Evolutionary conservation across 495 filamentous ascomycete genomes (phyloP).

Genomic region (Astrothelium macrocarpum): DNA sequence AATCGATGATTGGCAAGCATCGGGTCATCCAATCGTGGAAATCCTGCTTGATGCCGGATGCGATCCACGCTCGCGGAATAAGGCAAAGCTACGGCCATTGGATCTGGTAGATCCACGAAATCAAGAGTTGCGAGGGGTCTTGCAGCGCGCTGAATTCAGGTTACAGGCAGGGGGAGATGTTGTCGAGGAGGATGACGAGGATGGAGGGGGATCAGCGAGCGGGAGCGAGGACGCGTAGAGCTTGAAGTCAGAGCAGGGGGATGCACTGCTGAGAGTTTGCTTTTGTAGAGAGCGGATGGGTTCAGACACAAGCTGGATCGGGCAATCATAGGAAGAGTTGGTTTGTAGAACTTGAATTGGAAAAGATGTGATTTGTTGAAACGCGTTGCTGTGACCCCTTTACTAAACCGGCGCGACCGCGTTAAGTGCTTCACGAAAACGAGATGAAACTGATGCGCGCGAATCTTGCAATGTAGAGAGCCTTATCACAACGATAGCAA

Average conservation of each 20-base stretch:
- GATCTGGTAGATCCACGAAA: slow-evolving; percentile 71
- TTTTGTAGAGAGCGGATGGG: background rate
- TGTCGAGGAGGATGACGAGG: slow-evolving; percentile 28
- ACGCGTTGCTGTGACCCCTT: background rate
- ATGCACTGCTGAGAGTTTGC: background rate
- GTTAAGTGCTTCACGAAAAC: background rate
- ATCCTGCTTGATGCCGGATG: slow-evolving; percentile 92
- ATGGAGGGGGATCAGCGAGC: slow-evolving; percentile 26
- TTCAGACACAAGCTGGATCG: background rate
- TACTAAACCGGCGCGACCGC: background rate
- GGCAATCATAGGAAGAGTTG: background rate
- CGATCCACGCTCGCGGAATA: slow-evolving; percentile 62
- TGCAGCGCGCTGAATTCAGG: slow-evolving; percentile 65
- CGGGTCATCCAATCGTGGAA: slow-evolving; percentile 61
- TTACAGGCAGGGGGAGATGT: slow-evolving; percentile 29
- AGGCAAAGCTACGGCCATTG: slow-evolving; percentile 55
- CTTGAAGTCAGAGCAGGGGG: background rate
- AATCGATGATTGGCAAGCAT: slow-evolving; percentile 43
- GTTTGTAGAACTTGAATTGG: background rate
- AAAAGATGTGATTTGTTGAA: background rate
- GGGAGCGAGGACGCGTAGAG: slow-evolving; percentile 25
- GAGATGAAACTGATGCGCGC: background rate
- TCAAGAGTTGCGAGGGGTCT: slow-evolving; percentile 49
- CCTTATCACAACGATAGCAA: no score
- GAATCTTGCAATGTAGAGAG: no score